Evolutionary conservation across 2,329 filamentous ascomycete species (phyloP).

Genomic region (Cercospora sp.): DNA sequence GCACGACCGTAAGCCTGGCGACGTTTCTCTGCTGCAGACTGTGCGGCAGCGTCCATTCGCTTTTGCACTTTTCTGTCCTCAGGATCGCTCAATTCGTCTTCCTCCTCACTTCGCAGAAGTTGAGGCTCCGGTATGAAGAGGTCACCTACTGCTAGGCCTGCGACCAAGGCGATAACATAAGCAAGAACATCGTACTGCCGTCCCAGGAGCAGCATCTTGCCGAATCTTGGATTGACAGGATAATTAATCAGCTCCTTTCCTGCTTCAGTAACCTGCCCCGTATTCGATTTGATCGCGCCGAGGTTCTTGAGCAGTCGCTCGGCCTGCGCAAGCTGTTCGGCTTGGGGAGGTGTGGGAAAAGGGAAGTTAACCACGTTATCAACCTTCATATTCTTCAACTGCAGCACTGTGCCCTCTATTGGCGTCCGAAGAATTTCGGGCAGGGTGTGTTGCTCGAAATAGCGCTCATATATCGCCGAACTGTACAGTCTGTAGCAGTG

Average conservation of each 20-base stretch:
- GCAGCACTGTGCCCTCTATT: conserved; percentile 83
- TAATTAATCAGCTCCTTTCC: conserved; percentile 85
- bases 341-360: conserved; percentile 86
- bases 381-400: conserved; percentile 92
- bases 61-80: conserved; percentile 21
- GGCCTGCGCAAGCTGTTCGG: conserved; percentile 72
- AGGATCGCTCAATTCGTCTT: conserved; percentile 46
- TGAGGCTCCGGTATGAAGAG: conserved; percentile 83
- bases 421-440: conserved; percentile 90
- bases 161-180: conserved; percentile 85
- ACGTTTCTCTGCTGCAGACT: conserved; percentile 58
- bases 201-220: conserved; percentile 87
- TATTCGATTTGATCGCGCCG: conserved; percentile 68
- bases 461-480: conserved; percentile 87
- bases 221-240: conserved; percentile 85
- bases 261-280: conserved; percentile 72
- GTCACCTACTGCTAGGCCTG: conserved; percentile 83
- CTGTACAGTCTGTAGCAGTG: conserved; percentile 96
- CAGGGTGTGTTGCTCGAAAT: conserved; percentile 81
- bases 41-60: conserved; percentile 65
- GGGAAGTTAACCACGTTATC: conserved; percentile 91
- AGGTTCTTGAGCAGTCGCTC: conserved; percentile 86
- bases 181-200: conserved; percentile 78
- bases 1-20: conserved; percentile 68
- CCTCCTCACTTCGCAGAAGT: conserved; percentile 42